Conservation (phyloP, 495 filamentous ascomycete genomes). For the Mytilinidion resinicola region DNA sequence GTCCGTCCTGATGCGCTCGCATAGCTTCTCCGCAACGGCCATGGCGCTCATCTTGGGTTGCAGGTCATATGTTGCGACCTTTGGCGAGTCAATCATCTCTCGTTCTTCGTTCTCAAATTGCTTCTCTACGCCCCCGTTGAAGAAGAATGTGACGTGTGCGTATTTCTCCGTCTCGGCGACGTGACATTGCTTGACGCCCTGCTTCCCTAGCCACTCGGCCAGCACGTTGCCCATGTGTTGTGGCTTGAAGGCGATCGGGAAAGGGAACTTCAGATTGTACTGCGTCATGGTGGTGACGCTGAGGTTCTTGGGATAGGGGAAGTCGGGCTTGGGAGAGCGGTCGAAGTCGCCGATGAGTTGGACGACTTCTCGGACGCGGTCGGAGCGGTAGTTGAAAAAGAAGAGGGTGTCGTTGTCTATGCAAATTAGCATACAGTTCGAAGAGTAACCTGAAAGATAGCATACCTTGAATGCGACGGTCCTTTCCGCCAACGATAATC, state of each 20-base stretch:
- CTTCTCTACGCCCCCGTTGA: slow-evolving; percentile 98
- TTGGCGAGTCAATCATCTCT: slow-evolving; percentile 64
- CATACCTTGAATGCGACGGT: slow-evolving; percentile 74
- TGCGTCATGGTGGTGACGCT: slow-evolving; percentile 95
- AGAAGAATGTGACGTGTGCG: slow-evolving; percentile 98
- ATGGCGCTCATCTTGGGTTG: slow-evolving; percentile 95
- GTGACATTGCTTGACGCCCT: slow-evolving; percentile 85
- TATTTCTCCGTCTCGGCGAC: slow-evolving; percentile 99
- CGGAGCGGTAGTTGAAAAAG: slow-evolving; percentile 99
- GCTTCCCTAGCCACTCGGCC: slow-evolving; percentile 87
- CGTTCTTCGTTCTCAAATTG: slow-evolving; percentile 85
- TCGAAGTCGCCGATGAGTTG: slow-evolving; percentile 89
- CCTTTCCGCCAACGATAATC: slow-evolving; percentile 85
- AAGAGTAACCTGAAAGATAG: neutral
- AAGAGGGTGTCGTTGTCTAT: slow-evolving; percentile 87
- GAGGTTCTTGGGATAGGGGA: slow-evolving; percentile 90
- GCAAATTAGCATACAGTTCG: slow-evolving; percentile 13
- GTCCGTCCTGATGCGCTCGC: slow-evolving; percentile 70
- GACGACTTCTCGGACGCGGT: slow-evolving; percentile 93
- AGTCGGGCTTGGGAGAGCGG: slow-evolving; percentile 80
- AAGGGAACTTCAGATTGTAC: slow-evolving; percentile 93
- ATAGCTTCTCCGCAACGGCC: slow-evolving; percentile 78
- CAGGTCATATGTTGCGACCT: slow-evolving; percentile 92
- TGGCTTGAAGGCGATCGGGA: slow-evolving; percentile 87
- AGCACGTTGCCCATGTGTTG: slow-evolving; percentile 96